Conservation (phyloP, 305 asterid species). For the Plantago coronopus region DNA sequence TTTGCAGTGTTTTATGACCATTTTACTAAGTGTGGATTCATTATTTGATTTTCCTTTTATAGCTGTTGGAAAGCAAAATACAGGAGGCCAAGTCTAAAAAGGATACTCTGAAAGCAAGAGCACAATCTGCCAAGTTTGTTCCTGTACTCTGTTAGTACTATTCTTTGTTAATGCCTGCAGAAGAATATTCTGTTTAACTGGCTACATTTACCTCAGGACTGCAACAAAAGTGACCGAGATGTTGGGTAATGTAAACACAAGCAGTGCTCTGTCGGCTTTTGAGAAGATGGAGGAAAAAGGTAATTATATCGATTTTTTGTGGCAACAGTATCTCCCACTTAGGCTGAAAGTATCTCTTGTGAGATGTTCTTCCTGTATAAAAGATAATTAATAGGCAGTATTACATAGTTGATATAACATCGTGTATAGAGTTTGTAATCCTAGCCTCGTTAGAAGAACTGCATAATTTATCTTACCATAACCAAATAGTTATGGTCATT, state of each 20-base stretch:
- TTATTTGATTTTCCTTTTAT: conserved; percentile 24
- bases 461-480: too few species aligned
- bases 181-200: conserved; percentile 20
- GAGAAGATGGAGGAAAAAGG: conserved; percentile 99
- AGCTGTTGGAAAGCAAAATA: conserved; percentile 96
- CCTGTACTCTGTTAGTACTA: conserved; percentile 23
- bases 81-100: conserved; percentile 95
- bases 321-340: conserved; percentile 1
- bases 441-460: too few species aligned
- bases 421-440: too few species aligned
- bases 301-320: conserved; percentile 26
- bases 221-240: conserved; percentile 91
- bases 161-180: conserved; percentile 6
- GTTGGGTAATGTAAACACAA: conserved; percentile 94
- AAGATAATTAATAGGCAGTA: too few species aligned
- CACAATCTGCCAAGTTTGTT: conserved; percentile 93
- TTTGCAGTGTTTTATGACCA: conserved; percentile 4
- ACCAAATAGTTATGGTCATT: too few species aligned
- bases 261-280: conserved; percentile 94
- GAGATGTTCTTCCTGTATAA: neutral
- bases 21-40: conserved; percentile 15
- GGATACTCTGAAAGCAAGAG: conserved; percentile 95
- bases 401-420: too few species aligned
- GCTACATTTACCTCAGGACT: conserved; percentile 51
- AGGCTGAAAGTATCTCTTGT: neutral